Evolutionary conservation across 1,284 basidiomycete genomes (phyloP).

Genomic region (Ceratobasidium sp.): DNA sequence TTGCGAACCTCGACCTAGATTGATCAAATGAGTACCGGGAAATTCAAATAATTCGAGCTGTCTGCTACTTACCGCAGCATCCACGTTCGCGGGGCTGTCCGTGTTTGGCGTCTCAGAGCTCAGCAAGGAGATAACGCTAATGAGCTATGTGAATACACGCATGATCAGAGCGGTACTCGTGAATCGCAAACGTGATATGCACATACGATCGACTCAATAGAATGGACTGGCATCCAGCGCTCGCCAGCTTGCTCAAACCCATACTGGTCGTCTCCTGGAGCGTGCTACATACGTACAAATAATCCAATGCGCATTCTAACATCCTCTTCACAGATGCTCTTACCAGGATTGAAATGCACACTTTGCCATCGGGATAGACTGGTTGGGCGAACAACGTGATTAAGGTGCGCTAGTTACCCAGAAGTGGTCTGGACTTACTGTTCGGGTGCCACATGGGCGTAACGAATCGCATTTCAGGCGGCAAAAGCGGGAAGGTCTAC

Average conservation of each 20-base stretch:
- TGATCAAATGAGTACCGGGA: not conserved
- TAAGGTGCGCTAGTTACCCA: constrained; percentile 7
- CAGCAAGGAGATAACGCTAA: constrained; percentile 95
- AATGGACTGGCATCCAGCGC: constrained; percentile 97
- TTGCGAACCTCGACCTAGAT: constrained; percentile 48
- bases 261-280: constrained; percentile 96
- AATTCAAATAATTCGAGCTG: not conserved
- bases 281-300: constrained; percentile 68
- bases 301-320: not conserved
- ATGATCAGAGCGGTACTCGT: not conserved
- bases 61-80: constrained; percentile 75
- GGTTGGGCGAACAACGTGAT: constrained; percentile 12
- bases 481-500: constrained; percentile 86
- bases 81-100: constrained; percentile 97
- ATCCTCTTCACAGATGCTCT: constrained; percentile 51
- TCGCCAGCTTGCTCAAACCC: constrained; percentile 98
- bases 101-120: constrained; percentile 92
- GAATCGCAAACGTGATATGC: not conserved
- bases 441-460: constrained; percentile 99
- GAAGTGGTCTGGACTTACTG: constrained; percentile 65
- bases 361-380: constrained; percentile 91
- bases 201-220: constrained; percentile 95
- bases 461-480: constrained; percentile 95
- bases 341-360: constrained; percentile 97
- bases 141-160: constrained; percentile 67